Base-by-base conservation (phyloP, 1,284 basidiomycete species). In the Puccinia polysora region DNA sequence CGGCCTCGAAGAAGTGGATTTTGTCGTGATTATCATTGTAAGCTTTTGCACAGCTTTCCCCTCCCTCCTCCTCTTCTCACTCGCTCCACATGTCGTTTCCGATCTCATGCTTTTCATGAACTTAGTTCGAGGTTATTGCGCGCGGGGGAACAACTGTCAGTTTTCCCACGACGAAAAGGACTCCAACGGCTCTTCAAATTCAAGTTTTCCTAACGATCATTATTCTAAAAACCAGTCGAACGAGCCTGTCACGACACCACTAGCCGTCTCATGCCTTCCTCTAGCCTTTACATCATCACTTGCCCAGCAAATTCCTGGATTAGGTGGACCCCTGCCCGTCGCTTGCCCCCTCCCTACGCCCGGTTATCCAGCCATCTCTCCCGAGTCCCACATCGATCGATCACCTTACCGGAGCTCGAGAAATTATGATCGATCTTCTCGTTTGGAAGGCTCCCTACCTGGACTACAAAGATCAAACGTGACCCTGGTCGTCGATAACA, bases 1-100 rank as follows among this genome's bases (percentile, higher is more conserved):
- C 65, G 65, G 12, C 34, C 65, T 45, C 65, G 67, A 18, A 59
- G 23, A 60, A 20, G 30, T 4, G 60, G n/a, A n/a, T n/a, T 70
- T 23, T 59, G 67, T 60, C 40, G 67, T 36, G 56, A 70, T 52
- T 70, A 70, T 50, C 55, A 70, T 52, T 70, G 67, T 70, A 18
- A 30, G 55, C 32, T 38, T 10, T 70, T n/a, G n/a, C n/a, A n/a
- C n/a, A n/a, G n/a, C n/a, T n/a, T n/a, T n/a, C n/a, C 14, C 34
- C 34, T 40, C 40, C 25, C 18, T 23, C 32, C 25, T 49, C 18
- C 23, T 32, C n/a, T 23, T 18, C 23, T 25, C 38, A 3, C 15
- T 18, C 18, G 8, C 15, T 18, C 32, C 25, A 45, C 10, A 28
- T 36, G 12, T 45, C 15, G 3, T 38, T 8, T 30, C 34, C 14